These are phyloP conservation scores for Mallotus repandus DNA, from an alignment of 441 rosid species.

Conservation along the genomic window DNA sequence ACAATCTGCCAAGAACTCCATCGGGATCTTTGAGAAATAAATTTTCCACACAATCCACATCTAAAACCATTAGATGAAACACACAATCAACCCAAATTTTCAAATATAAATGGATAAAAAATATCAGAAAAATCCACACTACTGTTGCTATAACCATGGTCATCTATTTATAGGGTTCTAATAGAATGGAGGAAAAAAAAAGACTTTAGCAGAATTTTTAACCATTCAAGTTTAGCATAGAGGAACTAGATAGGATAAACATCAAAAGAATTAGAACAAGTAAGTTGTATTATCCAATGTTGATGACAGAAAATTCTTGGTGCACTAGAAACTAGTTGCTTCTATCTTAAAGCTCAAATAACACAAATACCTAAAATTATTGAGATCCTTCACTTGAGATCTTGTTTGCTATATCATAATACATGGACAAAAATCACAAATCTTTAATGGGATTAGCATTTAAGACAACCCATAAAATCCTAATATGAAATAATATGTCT, in stretches of 20 bases:
- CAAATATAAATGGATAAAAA: slow-evolving; percentile 44
- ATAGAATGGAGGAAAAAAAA: slow-evolving; percentile 5
- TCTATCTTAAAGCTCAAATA: neutral
- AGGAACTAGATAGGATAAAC: neutral
- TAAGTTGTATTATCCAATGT: neutral
- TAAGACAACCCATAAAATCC: neutral
- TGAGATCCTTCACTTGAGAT: too few relatives aligned
- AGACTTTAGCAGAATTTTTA: neutral
- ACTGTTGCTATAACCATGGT: slow-evolving; percentile 47
- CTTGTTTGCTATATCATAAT: neutral
- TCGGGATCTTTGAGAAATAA: slow-evolving; percentile 55
- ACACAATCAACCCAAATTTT: slow-evolving; percentile 32
- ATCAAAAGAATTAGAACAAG: neutral
- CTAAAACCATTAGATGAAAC: slow-evolving; percentile 35
- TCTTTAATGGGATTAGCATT: neutral
- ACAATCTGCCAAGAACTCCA: slow-evolving; percentile 57
- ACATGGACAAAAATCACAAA: too few relatives aligned
- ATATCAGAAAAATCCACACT: slow-evolving; percentile 50
- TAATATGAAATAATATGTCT: neutral
- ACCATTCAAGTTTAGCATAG: neutral
- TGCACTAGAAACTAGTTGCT: neutral
- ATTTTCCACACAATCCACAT: slow-evolving; percentile 52
- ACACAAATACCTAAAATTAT: neutral
- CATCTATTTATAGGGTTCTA: slow-evolving; percentile 37
- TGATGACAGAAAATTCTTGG: neutral